Conservation (phyloP, 1,284 basidiomycete species). For the Singerocomus rubriflavus region DNA sequence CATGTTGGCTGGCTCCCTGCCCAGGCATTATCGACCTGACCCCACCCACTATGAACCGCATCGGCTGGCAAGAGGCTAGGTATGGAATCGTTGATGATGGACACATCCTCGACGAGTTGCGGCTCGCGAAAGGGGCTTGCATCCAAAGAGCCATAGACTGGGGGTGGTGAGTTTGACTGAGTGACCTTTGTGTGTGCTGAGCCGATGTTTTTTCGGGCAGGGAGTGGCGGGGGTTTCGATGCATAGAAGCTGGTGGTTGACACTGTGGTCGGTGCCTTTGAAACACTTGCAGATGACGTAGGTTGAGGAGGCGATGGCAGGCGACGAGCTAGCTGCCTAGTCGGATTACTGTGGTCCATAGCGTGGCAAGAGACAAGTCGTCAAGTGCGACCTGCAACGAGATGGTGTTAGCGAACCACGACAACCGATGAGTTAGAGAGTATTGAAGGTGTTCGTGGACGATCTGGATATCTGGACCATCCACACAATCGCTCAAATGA, state of each 20-base stretch:
- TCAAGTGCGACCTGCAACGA: not conserved
- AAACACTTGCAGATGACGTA: slow-evolving; percentile 12
- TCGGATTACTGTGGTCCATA: slow-evolving; percentile 28
- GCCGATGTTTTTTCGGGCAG: slow-evolving; percentile 31
- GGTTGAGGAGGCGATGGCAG: slow-evolving; percentile 25
- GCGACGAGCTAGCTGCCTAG: slow-evolving; percentile 17
- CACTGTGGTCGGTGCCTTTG: slow-evolving; percentile 24
- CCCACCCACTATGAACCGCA: slow-evolving; percentile 9
- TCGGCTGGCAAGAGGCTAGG: slow-evolving; percentile 31
- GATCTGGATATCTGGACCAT: slow-evolving; percentile 23
- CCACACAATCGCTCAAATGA: slow-evolving; percentile 6
- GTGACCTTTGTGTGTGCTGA: slow-evolving; percentile 32
- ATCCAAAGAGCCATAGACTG: slow-evolving; percentile 27
- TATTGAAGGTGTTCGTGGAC: not conserved
- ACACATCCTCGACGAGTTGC: slow-evolving; percentile 41
- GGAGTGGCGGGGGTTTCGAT: slow-evolving; percentile 33
- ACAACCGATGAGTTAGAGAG: slow-evolving; percentile 1
- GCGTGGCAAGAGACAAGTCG: slow-evolving; percentile 1
- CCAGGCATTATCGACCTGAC: slow-evolving; percentile 20
- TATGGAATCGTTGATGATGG: slow-evolving; percentile 26
- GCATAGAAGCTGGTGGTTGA: slow-evolving; percentile 31
- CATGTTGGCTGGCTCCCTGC: slow-evolving; percentile 12
- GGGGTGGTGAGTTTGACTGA: slow-evolving; percentile 28
- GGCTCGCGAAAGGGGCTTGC: slow-evolving; percentile 41
- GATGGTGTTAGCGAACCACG: slow-evolving; percentile 9